Percentiles rank a stretch among this genome's conserved stretches.
These are phyloP conservation scores for Chlorella sp. DNA, from an alignment of 139 green algal species.

Conservation along the genomic window DNA sequence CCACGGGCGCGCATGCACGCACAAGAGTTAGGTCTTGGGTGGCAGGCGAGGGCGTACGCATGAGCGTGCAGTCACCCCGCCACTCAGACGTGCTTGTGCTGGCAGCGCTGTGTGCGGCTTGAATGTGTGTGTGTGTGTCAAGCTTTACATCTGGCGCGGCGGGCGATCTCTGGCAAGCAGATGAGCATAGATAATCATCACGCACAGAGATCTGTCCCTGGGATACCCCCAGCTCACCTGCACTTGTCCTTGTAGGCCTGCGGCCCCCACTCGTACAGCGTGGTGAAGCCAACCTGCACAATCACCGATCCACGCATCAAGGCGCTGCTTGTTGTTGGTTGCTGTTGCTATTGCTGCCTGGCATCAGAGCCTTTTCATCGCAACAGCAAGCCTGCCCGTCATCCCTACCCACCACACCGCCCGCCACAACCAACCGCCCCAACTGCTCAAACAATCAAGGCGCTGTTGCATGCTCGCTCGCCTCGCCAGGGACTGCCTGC, in stretches of 20 bases:
- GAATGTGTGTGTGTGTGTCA: too few species aligned
- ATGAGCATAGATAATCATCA: background rate
- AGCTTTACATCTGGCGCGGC: too few species aligned
- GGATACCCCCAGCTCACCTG: constrained; percentile 21
- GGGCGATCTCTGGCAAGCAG: background rate
- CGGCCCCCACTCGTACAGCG: constrained; percentile 60
- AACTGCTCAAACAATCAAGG: background rate
- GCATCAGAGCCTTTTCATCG: too few species aligned
- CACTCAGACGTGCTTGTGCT: background rate
- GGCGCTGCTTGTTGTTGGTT: background rate
- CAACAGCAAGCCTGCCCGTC: too few species aligned
- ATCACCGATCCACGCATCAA: background rate
- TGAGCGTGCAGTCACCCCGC: background rate
- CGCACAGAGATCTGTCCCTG: background rate
- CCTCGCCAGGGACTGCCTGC: background rate
- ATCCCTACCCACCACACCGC: too few species aligned
- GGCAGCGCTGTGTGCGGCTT: too few species aligned
- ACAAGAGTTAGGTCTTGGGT: background rate
- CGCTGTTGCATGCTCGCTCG: background rate
- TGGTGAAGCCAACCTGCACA: constrained; percentile 54
- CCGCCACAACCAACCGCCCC: background rate
- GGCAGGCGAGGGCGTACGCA: background rate
- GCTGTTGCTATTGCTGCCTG: background rate
- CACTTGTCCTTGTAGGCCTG: constrained; percentile 53
- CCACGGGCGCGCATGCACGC: background rate